A percentile compares a stretch with the other conserved stretches of the same genome.
phyloP scores from a whole-genome alignment of 345 rosid species.

The Anastatica hierochuntica region DNA sequence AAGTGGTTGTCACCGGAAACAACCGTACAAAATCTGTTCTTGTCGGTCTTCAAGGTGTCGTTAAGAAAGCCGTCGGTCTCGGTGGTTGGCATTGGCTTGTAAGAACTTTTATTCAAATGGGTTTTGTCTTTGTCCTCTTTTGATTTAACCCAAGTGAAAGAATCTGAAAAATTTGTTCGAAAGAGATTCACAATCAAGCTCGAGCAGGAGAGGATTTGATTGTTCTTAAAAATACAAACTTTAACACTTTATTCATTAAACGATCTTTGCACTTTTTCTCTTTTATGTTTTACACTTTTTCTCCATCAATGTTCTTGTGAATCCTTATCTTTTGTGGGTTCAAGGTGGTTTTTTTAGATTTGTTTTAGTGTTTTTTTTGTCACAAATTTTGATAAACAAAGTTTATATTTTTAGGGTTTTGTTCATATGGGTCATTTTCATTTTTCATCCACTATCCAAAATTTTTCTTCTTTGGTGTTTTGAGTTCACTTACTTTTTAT shows the following conservation, averaged over 20 bases:
- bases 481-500: no score
- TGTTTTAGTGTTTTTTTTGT: constrained; percentile 29
- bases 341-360: constrained; percentile 27
- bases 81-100: constrained; percentile 99
- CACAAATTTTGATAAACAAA: no score
- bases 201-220: no score
- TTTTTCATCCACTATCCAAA: no score
- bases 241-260: constrained; percentile 10
- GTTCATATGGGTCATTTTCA: no score
- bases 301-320: constrained; percentile 7
- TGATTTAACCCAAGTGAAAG: no score
- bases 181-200: no score
- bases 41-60: constrained; percentile 90
- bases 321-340: constrained; percentile 23
- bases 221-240: constrained; percentile 1
- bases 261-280: constrained; percentile 18
- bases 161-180: no score
- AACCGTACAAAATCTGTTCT: constrained; percentile 94
- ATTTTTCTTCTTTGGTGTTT: no score
- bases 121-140: no score
- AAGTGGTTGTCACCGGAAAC: constrained; percentile 90
- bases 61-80: constrained; percentile 92
- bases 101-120: constrained; percentile 5
- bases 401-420: no score
- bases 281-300: neutral